phyloP scores from a whole-genome alignment of 257 asterid genomes.

The Capsicum rhomboideum region DNA sequence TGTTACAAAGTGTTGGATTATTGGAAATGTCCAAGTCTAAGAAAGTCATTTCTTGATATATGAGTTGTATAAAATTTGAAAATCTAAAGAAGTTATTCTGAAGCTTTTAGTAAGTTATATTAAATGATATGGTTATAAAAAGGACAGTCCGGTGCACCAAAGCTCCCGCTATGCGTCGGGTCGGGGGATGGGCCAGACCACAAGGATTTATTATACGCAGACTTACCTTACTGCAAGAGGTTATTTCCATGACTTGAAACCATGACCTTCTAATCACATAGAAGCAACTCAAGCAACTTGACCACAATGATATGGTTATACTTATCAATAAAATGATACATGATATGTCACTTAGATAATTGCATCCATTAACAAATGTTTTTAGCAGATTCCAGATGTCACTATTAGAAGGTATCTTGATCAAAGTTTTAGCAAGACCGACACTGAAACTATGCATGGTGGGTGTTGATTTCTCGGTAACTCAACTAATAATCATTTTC shows the following conservation, averaged over 20 bases:
- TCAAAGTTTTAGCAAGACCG: not conserved
- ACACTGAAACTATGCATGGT: not conserved
- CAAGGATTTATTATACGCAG: no score
- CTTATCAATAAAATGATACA: not conserved
- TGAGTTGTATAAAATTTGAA: not conserved
- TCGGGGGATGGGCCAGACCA: no score
- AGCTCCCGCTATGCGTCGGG: no score
- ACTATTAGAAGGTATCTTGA: not conserved
- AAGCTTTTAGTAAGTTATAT: not conserved
- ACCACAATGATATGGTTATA: not conserved
- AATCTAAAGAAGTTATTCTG: not conserved
- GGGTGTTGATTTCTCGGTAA: not conserved
- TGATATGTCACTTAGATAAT: not conserved
- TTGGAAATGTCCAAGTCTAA: not conserved
- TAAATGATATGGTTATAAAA: no score
- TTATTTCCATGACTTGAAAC: no score
- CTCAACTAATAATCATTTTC: not conserved
- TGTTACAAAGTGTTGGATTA: not conserved
- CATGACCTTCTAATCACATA: no score
- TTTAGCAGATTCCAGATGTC: no score
- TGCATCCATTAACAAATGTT: not conserved
- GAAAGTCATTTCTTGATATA: no score
- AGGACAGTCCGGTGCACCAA: no score
- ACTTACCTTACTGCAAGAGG: no score
- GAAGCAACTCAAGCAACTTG: no score